phyloP scores from a whole-genome alignment of 2,329 filamentous ascomycete genomes.

The Dothistroma pini region DNA sequence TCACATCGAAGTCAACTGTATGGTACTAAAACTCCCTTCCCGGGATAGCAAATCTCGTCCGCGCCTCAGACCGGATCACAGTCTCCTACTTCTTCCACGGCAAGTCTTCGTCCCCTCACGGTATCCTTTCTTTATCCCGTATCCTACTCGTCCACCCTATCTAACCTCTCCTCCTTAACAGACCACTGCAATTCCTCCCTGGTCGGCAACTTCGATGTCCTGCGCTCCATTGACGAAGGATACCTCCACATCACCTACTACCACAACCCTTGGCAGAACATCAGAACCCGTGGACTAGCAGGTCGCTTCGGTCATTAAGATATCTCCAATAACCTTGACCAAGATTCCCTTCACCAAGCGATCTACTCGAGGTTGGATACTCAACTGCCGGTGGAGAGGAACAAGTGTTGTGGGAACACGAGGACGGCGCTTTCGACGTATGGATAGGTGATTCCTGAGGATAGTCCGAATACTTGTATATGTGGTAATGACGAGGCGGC shows the following conservation, averaged over 20 bases:
- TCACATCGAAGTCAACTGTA: too few species aligned
- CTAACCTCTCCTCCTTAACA: background rate
- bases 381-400: conserved; percentile 50
- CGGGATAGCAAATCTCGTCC: conserved; percentile 46
- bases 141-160: too few species aligned
- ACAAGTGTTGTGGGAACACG: conserved; percentile 48
- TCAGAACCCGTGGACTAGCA: conserved; percentile 48
- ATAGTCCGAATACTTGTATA: conserved; percentile 52
- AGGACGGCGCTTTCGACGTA: conserved; percentile 52
- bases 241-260: conserved; percentile 50
- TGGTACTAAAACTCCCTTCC: too few species aligned
- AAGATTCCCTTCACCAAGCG: conserved; percentile 48
- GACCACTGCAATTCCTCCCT: conserved; percentile 47
- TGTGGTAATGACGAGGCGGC: conserved; percentile 55
- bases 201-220: conserved; percentile 40
- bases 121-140: too few species aligned
- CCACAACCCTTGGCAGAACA: conserved; percentile 49
- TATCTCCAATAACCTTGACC: conserved; percentile 50
- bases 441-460: conserved; percentile 53
- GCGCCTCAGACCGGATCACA: conserved; percentile 46
- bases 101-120: too few species aligned
- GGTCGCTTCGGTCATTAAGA: conserved; percentile 51
- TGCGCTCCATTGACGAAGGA: conserved; percentile 43
- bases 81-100: conserved; percentile 48
- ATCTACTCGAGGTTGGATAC: conserved; percentile 50